Evolutionary conservation across 2,329 filamentous ascomycete species (phyloP).

Genomic region (Fusarium concolor): DNA sequence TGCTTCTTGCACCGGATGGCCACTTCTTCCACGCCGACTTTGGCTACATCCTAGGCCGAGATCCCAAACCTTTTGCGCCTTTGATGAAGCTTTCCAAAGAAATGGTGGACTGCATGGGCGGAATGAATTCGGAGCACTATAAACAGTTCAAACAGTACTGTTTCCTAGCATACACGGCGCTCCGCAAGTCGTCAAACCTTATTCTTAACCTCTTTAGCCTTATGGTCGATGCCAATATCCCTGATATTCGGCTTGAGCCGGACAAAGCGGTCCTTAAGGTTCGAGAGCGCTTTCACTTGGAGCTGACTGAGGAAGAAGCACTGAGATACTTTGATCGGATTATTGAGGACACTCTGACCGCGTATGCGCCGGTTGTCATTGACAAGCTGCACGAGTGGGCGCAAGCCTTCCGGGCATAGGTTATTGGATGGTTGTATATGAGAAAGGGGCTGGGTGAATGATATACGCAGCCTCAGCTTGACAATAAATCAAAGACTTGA

Average conservation of each 20-base stretch:
- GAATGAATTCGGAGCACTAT: constrained; percentile 82
- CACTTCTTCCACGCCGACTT: constrained; percentile 99
- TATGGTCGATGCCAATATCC: constrained; percentile 98
- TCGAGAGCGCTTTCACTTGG: constrained; percentile 91
- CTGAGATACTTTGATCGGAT: constrained; percentile 87
- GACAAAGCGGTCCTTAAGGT: constrained; percentile 97
- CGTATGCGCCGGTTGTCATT: constrained; percentile 92
- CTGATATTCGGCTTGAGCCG: constrained; percentile 90
- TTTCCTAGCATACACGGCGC: constrained; percentile 91
- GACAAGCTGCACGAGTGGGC: constrained; percentile 94
- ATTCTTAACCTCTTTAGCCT: constrained; percentile 95
- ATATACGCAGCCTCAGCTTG: background rate
- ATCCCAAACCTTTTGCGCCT: constrained; percentile 96
- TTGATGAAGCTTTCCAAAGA: constrained; percentile 97
- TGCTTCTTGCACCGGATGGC: constrained; percentile 87
- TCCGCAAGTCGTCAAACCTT: constrained; percentile 89
- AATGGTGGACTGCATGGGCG: constrained; percentile 99
- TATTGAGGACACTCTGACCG: constrained; percentile 90
- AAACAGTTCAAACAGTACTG: constrained; percentile 93
- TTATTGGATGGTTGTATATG: background rate
- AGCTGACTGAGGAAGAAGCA: constrained; percentile 92
- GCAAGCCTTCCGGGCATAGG: constrained; percentile 84
- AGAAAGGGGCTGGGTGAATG: constrained; percentile 8
- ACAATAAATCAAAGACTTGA: background rate
- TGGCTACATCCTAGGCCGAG: constrained; percentile 95